phyloP scores from a whole-genome alignment of 352 stramenopile genomes.

The Phytophthora agathidicida region DNA sequence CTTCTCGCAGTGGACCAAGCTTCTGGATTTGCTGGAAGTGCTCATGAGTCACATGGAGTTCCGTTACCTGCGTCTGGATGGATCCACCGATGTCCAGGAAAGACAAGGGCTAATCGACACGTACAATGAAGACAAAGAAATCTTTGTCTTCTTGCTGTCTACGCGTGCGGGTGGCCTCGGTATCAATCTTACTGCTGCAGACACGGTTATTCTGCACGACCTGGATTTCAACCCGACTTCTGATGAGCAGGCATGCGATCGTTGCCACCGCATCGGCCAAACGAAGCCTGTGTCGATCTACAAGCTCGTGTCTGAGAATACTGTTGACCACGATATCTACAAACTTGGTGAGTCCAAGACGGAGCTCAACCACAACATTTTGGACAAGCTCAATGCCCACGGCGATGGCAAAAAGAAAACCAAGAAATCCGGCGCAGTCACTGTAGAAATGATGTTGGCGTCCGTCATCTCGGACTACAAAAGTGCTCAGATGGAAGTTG shows the following conservation, averaged over 20 bases:
- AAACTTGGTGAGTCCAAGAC: conserved; percentile 85
- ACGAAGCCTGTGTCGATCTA: conserved; percentile 92
- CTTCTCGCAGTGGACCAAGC: conserved; percentile 97
- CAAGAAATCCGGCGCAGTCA: conserved; percentile 46
- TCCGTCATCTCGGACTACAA: conserved; percentile 85
- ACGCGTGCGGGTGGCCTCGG: conserved; percentile 97
- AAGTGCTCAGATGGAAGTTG: conserved; percentile 37
- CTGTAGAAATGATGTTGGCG: conserved; percentile 82
- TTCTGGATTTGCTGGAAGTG: conserved; percentile 94
- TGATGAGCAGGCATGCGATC: conserved; percentile 89
- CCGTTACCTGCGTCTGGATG: conserved; percentile 82
- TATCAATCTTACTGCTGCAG: conserved; percentile 97
- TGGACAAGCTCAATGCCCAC: conserved; percentile 83
- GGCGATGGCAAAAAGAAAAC: conserved; percentile 34
- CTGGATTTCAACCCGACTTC: conserved; percentile 89
- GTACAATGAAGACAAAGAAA: conserved; percentile 89
- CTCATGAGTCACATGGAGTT: conserved; percentile 80
- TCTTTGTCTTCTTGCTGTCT: conserved; percentile 98
- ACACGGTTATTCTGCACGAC: conserved; percentile 90
- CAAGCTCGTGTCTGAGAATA: conserved; percentile 91
- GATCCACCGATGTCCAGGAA: conserved; percentile 73
- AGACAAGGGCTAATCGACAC: conserved; percentile 84
- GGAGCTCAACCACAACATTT: conserved; percentile 85
- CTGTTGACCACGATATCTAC: conserved; percentile 93
- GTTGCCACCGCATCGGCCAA: conserved; percentile 92